Conservation (phyloP, 352 stramenopile species). For the Globisporangium splendens region DNA sequence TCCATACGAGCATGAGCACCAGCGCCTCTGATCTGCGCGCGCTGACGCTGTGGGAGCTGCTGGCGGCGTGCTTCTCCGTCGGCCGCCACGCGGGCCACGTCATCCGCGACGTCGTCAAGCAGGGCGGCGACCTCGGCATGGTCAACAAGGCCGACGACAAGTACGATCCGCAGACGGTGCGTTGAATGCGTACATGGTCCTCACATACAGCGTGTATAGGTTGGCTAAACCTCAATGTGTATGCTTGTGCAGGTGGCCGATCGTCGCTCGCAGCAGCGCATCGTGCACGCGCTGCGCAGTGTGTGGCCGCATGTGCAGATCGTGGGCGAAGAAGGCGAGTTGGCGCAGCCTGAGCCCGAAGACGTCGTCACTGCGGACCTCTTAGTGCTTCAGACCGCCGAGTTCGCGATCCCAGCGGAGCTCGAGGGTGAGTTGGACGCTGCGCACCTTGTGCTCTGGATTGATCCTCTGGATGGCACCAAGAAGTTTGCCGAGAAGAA, state of each 20-base stretch:
- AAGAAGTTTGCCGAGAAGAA: slow-evolving; percentile 73
- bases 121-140: slow-evolving; percentile 48
- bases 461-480: slow-evolving; percentile 75
- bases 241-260: slow-evolving; percentile 37
- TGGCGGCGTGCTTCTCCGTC: slow-evolving; percentile 59
- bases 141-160: slow-evolving; percentile 75
- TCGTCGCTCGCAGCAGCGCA: slow-evolving; percentile 69
- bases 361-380: slow-evolving; percentile 53
- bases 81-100: slow-evolving; percentile 50
- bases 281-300: slow-evolving; percentile 52
- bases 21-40: slow-evolving; percentile 6
- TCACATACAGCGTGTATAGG: not conserved
- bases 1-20: slow-evolving; percentile 8
- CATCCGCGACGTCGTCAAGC: slow-evolving; percentile 62
- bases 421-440: slow-evolving; percentile 28
- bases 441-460: slow-evolving; percentile 64
- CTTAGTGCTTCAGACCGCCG: slow-evolving; percentile 17
- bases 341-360: slow-evolving; percentile 35
- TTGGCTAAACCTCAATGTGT: not conserved
- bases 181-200: not conserved
- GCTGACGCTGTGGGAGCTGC: slow-evolving; percentile 33
- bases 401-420: slow-evolving; percentile 13
- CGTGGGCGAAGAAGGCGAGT: slow-evolving; percentile 68
- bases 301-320: slow-evolving; percentile 53
- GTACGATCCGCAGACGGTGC: slow-evolving; percentile 72